phyloP scores from a whole-genome alignment of 176 grass and related monocot genomes.

The Aegilops speltoides region DNA sequence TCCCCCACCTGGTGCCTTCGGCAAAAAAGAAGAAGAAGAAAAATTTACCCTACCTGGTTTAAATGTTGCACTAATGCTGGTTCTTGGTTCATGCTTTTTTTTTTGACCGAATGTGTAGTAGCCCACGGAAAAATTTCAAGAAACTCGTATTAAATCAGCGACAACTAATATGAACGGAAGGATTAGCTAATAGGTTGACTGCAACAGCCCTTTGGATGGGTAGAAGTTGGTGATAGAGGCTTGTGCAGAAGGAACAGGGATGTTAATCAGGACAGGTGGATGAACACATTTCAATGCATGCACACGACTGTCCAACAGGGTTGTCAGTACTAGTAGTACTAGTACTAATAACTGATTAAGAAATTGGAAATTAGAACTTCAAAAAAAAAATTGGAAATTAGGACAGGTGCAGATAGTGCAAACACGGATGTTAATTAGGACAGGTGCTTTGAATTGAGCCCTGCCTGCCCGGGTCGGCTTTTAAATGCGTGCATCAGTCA shows the following conservation, averaged over 20 bases:
- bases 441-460: conserved; percentile 31
- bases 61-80: neutral
- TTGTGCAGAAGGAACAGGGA: no score
- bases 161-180: no score
- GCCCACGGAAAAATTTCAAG: neutral
- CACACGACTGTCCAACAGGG: neutral
- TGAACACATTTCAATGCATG: neutral
- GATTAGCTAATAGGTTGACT: neutral
- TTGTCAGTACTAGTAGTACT: neutral
- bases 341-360: neutral
- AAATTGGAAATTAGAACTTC: neutral
- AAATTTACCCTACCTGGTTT: neutral
- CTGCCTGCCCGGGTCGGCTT: conserved; percentile 35
- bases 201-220: neutral
- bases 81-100: neutral
- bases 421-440: neutral
- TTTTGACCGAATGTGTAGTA: neutral
- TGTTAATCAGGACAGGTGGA: no score
- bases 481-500: conserved; percentile 27
- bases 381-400: neutral
- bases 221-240: no score
- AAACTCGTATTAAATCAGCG: neutral
- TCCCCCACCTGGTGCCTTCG: neutral
- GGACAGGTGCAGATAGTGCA: neutral
- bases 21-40: no score